Evolutionary conservation across 768 basidiomycete species (phyloP).

Genomic region (Agrocybe praecox): DNA sequence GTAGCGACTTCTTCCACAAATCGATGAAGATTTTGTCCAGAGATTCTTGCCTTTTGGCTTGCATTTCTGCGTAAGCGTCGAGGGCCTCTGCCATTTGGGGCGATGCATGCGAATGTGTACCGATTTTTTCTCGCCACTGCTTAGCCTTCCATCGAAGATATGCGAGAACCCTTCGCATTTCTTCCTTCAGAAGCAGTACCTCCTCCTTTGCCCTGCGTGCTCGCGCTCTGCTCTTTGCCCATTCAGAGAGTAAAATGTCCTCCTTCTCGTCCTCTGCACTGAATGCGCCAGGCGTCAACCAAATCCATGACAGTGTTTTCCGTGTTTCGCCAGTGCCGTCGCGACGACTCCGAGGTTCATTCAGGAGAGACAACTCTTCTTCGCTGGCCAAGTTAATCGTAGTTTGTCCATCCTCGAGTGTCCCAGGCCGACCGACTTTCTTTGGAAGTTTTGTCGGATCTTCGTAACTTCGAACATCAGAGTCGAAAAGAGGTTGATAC

Average conservation of each 20-base stretch:
- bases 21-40: too few species aligned
- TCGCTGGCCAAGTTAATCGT: too few species aligned
- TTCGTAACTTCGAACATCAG: constrained; percentile 14
- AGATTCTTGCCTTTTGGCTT: too few species aligned
- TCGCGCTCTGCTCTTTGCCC: not conserved
- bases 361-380: too few species aligned
- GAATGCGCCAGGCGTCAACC: not conserved
- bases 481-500: constrained; percentile 3
- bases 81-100: too few species aligned
- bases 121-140: not conserved
- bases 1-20: too few species aligned
- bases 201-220: not conserved
- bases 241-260: not conserved
- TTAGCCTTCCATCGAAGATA: not conserved
- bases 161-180: not conserved
- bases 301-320: not conserved
- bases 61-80: too few species aligned
- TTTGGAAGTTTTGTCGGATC: constrained; percentile 5
- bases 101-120: too few species aligned
- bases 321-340: not conserved
- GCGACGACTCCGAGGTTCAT: not conserved
- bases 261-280: not conserved
- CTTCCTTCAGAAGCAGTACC: not conserved
- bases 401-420: constrained; percentile 16
- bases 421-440: constrained; percentile 13